phyloP scores from a whole-genome alignment of 1,284 basidiomycete genomes.

The Leccinum angustisporum region DNA sequence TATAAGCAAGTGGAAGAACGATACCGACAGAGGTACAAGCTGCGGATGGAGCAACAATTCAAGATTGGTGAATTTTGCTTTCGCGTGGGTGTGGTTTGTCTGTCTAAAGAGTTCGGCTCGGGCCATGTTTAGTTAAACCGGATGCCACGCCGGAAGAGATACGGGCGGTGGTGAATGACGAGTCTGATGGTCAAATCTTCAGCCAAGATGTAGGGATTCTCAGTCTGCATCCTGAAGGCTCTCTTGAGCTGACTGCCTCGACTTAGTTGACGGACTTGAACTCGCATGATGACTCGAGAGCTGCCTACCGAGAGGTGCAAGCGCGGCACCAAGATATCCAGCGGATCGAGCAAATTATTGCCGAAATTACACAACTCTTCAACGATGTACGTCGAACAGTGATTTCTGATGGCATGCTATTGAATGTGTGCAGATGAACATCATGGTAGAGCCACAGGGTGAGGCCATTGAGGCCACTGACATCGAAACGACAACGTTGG shows the following conservation, averaged over 20 bases:
- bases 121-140: slow-evolving; percentile 73
- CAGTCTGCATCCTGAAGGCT: not conserved
- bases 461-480: slow-evolving; percentile 89
- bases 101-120: slow-evolving; percentile 1
- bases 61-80: slow-evolving; percentile 33
- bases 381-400: slow-evolving; percentile 66
- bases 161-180: slow-evolving; percentile 84
- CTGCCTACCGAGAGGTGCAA: slow-evolving; percentile 94
- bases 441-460: slow-evolving; percentile 38
- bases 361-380: slow-evolving; percentile 93
- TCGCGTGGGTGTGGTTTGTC: not conserved
- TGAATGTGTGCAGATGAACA: slow-evolving; percentile 63
- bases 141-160: slow-evolving; percentile 93
- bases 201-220: slow-evolving; percentile 79
- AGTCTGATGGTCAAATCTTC: slow-evolving; percentile 86
- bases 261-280: slow-evolving; percentile 83
- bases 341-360: slow-evolving; percentile 90
- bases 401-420: not conserved
- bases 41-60: slow-evolving; percentile 37
- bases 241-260: not conserved
- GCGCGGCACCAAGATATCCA: slow-evolving; percentile 94
- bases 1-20: not conserved
- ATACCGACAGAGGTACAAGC: slow-evolving; percentile 12
- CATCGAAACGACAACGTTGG: slow-evolving; percentile 74
- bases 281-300: slow-evolving; percentile 86